Percentiles rank a stretch among this genome's conserved stretches.
Evolutionary conservation across 768 basidiomycete species (phyloP).

Genomic region (Boletus subcaerulescens): DNA sequence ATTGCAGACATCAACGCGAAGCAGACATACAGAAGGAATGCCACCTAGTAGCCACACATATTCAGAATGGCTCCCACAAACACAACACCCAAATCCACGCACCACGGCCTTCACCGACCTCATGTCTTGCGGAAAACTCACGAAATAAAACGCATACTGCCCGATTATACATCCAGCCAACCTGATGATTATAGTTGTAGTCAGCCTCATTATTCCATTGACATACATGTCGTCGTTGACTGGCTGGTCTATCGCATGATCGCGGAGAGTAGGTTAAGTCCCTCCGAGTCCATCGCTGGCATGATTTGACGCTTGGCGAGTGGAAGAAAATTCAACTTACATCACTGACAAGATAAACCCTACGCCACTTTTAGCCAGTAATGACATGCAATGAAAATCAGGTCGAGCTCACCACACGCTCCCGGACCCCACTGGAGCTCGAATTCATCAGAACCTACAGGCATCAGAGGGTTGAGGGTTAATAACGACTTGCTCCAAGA

Average conservation of each 20-base stretch:
- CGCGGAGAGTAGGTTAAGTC: too few species aligned
- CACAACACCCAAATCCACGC: not conserved
- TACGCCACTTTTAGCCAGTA: not conserved
- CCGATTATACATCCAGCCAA: slow-evolving; percentile 12
- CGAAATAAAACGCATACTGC: slow-evolving; percentile 8
- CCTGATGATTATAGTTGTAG: not conserved
- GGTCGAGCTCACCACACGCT: slow-evolving; percentile 1
- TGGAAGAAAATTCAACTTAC: not conserved
- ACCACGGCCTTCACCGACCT: slow-evolving; percentile 7
- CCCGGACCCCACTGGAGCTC: not conserved
- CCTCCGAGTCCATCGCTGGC: too few species aligned
- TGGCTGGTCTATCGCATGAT: too few species aligned
- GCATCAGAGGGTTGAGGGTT: not conserved
- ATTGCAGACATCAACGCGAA: not conserved
- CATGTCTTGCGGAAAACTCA: slow-evolving; percentile 5
- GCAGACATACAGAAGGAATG: not conserved
- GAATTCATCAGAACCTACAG: not conserved
- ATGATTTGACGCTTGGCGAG: not conserved
- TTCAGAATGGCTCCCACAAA: not conserved
- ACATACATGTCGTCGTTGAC: too few species aligned
- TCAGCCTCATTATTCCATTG: not conserved
- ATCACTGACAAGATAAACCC: not conserved
- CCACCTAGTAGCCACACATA: not conserved
- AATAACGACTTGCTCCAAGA: too few species aligned
- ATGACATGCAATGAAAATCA: not conserved